phyloP scores from a whole-genome alignment of 306 rosid genomes.

The Sicyos baderoa region DNA sequence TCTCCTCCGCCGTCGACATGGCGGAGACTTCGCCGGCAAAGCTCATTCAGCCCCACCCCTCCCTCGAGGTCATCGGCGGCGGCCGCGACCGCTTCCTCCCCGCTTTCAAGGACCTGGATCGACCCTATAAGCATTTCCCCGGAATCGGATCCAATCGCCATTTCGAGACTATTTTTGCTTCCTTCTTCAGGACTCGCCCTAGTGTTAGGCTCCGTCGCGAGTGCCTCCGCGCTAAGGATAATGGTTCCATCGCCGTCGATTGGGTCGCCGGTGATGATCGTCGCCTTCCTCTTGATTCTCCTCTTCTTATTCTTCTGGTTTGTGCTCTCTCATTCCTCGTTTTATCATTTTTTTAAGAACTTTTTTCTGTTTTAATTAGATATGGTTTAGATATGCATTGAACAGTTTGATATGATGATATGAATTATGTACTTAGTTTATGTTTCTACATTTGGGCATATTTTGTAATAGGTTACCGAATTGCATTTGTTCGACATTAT shows the following conservation, averaged over 20 bases:
- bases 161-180: constrained; percentile 72
- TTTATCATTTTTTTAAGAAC: background rate
- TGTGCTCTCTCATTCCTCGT: constrained; percentile 19
- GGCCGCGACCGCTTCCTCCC: constrained; percentile 47
- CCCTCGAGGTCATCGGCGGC: constrained; percentile 58
- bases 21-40: constrained; percentile 10
- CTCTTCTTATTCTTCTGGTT: constrained; percentile 75
- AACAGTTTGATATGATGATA: too few species aligned
- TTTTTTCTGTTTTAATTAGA: background rate
- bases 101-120: constrained; percentile 28
- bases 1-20: constrained; percentile 20
- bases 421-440: too few species aligned
- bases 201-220: constrained; percentile 54
- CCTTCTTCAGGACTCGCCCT: constrained; percentile 60
- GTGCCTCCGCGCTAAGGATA: constrained; percentile 54
- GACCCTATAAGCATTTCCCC: constrained; percentile 52
- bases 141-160: constrained; percentile 53
- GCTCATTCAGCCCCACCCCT: constrained; percentile 31
- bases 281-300: constrained; percentile 42
- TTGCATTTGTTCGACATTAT: too few species aligned
- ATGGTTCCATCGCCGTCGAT: constrained; percentile 70
- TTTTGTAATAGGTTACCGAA: too few species aligned
- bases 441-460: too few species aligned
- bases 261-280: constrained; percentile 68
- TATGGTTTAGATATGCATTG: too few species aligned